A percentile compares a stretch with the other conserved stretches of the same genome.
phyloP scores from a whole-genome alignment of 306 rosid genomes.

The Cucumis melo region DNA sequence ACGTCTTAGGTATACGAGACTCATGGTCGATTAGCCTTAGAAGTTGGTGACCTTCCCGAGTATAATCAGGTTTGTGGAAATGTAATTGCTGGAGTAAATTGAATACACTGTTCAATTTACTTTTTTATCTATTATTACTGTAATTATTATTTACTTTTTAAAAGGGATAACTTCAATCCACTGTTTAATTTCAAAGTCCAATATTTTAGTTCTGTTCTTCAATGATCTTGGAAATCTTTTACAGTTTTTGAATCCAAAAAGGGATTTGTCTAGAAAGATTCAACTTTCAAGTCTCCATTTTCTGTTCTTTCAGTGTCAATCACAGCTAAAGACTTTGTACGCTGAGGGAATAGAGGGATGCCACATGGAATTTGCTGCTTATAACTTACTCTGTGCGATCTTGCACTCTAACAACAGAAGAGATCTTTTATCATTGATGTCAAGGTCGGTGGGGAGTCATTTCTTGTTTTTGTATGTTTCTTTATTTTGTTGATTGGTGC shows the following conservation, averaged over 20 bases:
- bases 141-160: too few species aligned
- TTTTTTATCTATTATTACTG: not conserved
- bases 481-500: not conserved
- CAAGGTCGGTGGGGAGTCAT: conserved; percentile 38
- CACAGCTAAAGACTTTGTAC: conserved; percentile 71
- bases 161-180: not conserved
- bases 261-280: not conserved
- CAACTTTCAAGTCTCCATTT: not conserved
- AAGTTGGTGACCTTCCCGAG: conserved; percentile 89
- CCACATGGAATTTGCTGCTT: conserved; percentile 89
- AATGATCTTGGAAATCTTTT: not conserved
- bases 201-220: not conserved
- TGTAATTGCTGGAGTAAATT: not conserved
- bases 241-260: not conserved
- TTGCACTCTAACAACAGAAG: conserved; percentile 82
- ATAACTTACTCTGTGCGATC: conserved; percentile 87
- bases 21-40: conserved; percentile 83
- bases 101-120: not conserved
- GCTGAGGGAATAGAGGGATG: conserved; percentile 89
- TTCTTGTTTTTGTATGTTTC: not conserved
- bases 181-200: not conserved
- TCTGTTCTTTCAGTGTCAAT: conserved; percentile 68
- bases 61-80: conserved; percentile 67
- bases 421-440: conserved; percentile 76
- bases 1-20: conserved; percentile 82